phyloP scores from a whole-genome alignment of 225 moss, liverwort and hornwort species.

The Ulota crispa region DNA sequence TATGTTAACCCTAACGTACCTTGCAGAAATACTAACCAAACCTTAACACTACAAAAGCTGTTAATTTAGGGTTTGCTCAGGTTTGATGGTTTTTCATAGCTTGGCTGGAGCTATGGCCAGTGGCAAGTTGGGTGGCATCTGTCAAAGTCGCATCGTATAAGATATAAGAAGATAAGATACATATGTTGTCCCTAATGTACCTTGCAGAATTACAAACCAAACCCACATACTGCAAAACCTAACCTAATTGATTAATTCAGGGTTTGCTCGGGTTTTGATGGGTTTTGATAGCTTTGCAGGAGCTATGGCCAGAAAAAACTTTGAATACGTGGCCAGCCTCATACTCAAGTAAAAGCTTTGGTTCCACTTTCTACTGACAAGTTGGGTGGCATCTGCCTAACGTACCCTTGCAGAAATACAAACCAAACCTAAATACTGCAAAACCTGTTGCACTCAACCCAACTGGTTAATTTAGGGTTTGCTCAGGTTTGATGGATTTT shows the following conservation, averaged over 20 bases:
- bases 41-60: neutral
- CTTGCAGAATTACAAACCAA: too few species aligned
- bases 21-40: constrained; percentile 1
- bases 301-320: neutral
- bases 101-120: too few species aligned
- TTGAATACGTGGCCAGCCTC: constrained; percentile 55
- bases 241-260: too few species aligned
- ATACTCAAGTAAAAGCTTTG: constrained; percentile 43
- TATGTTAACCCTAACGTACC: constrained; percentile 9
- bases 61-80: neutral
- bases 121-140: too few species aligned
- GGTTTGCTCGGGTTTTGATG: too few species aligned
- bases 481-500: neutral
- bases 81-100: neutral
- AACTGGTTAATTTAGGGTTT: constrained; percentile 1
- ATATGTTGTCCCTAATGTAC: too few species aligned
- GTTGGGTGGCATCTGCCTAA: constrained; percentile 24
- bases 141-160: too few species aligned
- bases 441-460: too few species aligned
- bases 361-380: constrained; percentile 48
- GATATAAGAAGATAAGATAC: too few species aligned
- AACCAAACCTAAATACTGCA: neutral
- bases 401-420: constrained; percentile 1
- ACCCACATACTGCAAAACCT: too few species aligned
- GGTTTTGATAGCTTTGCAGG: too few species aligned